Percentiles rank a stretch among this genome's conserved stretches.
Evolutionary conservation across 1,284 basidiomycete genomes (phyloP).

Genomic region (Boletus semigastroideus): DNA sequence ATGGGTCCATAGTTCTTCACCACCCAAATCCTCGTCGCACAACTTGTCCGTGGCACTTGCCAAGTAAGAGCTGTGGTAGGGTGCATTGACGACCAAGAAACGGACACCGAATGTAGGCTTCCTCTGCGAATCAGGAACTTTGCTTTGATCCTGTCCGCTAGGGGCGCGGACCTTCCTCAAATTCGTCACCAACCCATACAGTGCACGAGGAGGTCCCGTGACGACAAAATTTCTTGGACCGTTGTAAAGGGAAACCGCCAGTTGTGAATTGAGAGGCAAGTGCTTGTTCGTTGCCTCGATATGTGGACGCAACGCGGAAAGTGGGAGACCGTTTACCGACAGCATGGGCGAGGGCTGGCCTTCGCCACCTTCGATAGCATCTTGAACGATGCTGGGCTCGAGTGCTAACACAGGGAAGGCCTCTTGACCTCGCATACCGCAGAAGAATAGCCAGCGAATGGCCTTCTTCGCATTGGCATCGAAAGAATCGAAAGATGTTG

Average conservation of each 20-base stretch:
- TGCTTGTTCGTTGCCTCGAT: slow-evolving; percentile 88
- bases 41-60: slow-evolving; percentile 76
- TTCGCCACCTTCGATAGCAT: slow-evolving; percentile 90
- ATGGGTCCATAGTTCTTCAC: slow-evolving; percentile 80
- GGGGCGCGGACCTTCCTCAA: slow-evolving; percentile 90
- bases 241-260: slow-evolving; percentile 90
- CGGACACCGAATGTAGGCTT: slow-evolving; percentile 92
- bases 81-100: slow-evolving; percentile 93
- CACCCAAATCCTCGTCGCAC: slow-evolving; percentile 70
- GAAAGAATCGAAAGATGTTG: slow-evolving; percentile 74
- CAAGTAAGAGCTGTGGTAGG: slow-evolving; percentile 92
- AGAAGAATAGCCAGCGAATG: slow-evolving; percentile 90
- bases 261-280: slow-evolving; percentile 75
- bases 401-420: slow-evolving; percentile 93
- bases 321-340: slow-evolving; percentile 79
- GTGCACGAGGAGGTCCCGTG: slow-evolving; percentile 88
- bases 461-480: slow-evolving; percentile 79
- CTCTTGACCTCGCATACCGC: slow-evolving; percentile 90
- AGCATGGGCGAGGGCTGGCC: slow-evolving; percentile 95
- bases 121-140: slow-evolving; percentile 90
- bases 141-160: slow-evolving; percentile 89
- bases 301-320: slow-evolving; percentile 80
- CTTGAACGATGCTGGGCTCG: slow-evolving; percentile 85
- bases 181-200: slow-evolving; percentile 91
- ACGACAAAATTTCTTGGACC: slow-evolving; percentile 90